Evolutionary conservation across 2,329 filamentous ascomycete genomes (phyloP), one percentile per base, ranked within the genome.

Genomic region (Ophiostoma ulmi): DNA sequence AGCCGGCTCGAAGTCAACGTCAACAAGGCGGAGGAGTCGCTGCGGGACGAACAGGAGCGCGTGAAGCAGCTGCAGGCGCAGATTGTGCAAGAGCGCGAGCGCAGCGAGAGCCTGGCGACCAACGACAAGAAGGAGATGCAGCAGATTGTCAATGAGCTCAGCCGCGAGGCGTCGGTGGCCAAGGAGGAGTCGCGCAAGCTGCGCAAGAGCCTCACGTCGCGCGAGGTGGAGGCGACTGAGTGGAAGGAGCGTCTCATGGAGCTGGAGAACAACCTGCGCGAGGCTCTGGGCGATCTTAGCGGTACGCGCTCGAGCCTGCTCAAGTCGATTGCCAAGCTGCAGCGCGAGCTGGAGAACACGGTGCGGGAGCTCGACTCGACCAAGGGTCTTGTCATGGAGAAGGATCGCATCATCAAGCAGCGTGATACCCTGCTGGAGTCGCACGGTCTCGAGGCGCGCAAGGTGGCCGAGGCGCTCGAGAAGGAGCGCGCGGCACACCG

Each of bases 111-210:
- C 67, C 87, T 97, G 70, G 92, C 93, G 66, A 91, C 88, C 77
- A 90, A 92, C 76, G 94, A 97, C 81, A 97, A 98, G 82, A 91
- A 97, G 77, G 94, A 98, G 77, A 91, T 97, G 69, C 94, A 98
- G 81, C 91, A 94, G 79, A 88, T 97, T 74, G 88, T 98, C 77
- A 94, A 96, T 77, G 93, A 97, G 74, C 89, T 98, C 74, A 98
- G 97, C 78, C 86, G 89, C 58, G 94, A 98, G 79, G 87, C 90
- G 35, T 90, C 90, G 5, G 85, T 86, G 38, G 89, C 92, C 73
- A 97, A 95, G 81, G 95, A 98, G 73, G 95, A 98, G 77, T 87
- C 89, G 36, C 87, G 93, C 74, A 88, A 87, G 76, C 83, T 98
- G 74, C 90, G 92, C 77, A 95, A 97, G 84, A 93, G 83, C 75